Conservation (phyloP, 495 filamentous ascomycete genomes). For the Penicillium waksmanii region DNA sequence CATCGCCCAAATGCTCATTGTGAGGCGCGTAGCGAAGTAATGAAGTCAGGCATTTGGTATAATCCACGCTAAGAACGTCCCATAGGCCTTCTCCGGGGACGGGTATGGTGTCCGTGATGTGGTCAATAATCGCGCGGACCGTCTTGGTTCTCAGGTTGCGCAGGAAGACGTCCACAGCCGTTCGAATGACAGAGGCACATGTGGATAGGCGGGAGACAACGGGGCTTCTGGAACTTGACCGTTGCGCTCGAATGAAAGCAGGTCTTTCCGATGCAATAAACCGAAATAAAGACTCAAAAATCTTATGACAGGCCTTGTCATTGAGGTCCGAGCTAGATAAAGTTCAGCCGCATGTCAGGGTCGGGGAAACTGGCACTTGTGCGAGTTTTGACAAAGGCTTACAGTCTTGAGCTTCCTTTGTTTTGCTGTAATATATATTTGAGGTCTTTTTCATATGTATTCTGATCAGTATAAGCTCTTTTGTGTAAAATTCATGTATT, state of each 20-base stretch:
- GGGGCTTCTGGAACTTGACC: constrained; percentile 44
- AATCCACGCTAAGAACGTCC: constrained; percentile 74
- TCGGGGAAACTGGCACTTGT: neutral
- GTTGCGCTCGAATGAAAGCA: constrained; percentile 59
- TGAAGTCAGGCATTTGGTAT: constrained; percentile 72
- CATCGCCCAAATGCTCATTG: constrained; percentile 70
- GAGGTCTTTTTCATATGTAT: constrained; percentile 50
- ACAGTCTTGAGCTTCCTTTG: constrained; percentile 60
- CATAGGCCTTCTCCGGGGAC: constrained; percentile 61
- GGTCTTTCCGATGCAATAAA: constrained; percentile 69
- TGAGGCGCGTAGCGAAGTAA: constrained; percentile 75
- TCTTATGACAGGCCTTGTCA: constrained; percentile 77
- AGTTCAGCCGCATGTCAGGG: constrained; percentile 24
- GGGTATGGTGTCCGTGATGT: constrained; percentile 76
- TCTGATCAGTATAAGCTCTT: neutral
- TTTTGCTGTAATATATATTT: constrained; percentile 66
- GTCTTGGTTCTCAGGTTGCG: constrained; percentile 73
- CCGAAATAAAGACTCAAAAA: constrained; percentile 81
- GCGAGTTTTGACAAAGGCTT: constrained; percentile 22
- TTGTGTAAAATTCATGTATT: no score
- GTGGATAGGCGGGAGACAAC: constrained; percentile 63
- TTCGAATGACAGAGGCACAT: constrained; percentile 73
- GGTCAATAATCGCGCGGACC: constrained; percentile 74
- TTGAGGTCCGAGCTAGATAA: constrained; percentile 53
- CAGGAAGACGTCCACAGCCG: constrained; percentile 69